These are phyloP conservation scores for Suhomyces coccinellae DNA, from an alignment of 1,139 yeast genomes.

Conservation along the genomic window DNA sequence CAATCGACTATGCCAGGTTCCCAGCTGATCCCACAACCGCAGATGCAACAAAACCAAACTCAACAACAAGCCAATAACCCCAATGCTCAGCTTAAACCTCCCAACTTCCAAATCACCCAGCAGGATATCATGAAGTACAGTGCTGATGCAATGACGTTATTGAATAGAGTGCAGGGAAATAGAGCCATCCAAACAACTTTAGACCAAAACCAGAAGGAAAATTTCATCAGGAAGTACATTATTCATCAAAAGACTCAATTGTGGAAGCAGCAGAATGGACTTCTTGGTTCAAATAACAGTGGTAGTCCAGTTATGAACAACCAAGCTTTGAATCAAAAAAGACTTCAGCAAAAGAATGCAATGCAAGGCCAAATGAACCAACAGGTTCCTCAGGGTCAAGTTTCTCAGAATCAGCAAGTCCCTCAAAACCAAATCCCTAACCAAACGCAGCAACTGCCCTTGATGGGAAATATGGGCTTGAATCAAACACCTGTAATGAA, in stretches of 20 bases:
- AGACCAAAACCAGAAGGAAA: slow-evolving; percentile 40
- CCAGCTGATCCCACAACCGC: slow-evolving; percentile 13
- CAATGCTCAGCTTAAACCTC: slow-evolving; percentile 27
- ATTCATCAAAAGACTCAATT: slow-evolving; percentile 41
- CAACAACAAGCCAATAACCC: slow-evolving; percentile 17
- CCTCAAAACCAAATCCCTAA: slow-evolving; percentile 9
- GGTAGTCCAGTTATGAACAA: slow-evolving; percentile 10
- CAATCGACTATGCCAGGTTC: slow-evolving; percentile 1
- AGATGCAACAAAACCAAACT: slow-evolving; percentile 16
- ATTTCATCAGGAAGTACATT: slow-evolving; percentile 42
- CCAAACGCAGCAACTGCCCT: slow-evolving; percentile 24
- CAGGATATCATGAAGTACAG: slow-evolving; percentile 45
- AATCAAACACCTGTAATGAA: slow-evolving; percentile 22
- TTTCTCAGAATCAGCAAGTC: slow-evolving; percentile 14
- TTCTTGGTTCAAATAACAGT: slow-evolving; percentile 14
- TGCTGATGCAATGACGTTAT: slow-evolving; percentile 43
- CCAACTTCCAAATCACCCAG: slow-evolving; percentile 41
- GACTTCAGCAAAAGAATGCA: slow-evolving; percentile 9
- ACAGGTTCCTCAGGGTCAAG: slow-evolving; percentile 11
- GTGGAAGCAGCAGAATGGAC: slow-evolving; percentile 43
- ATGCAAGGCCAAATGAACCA: slow-evolving; percentile 12
- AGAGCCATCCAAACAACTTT: slow-evolving; percentile 38
- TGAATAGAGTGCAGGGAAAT: slow-evolving; percentile 40
- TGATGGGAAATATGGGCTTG: slow-evolving; percentile 21
- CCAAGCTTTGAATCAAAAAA: slow-evolving; percentile 6